These are phyloP conservation scores for Gossypium australe DNA, from an alignment of 345 rosid genomes.

Conservation along the genomic window DNA sequence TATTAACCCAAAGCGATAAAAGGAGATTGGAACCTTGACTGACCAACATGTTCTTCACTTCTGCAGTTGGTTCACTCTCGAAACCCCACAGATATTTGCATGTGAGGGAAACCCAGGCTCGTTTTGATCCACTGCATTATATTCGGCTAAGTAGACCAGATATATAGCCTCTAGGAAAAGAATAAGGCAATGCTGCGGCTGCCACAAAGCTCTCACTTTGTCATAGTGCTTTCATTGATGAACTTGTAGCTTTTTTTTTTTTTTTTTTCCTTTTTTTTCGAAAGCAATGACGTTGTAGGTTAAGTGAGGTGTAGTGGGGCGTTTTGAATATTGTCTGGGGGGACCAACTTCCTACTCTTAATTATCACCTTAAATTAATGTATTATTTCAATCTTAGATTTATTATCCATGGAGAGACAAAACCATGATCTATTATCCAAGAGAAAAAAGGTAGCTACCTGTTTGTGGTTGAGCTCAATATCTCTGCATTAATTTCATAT, in stretches of 20 bases:
- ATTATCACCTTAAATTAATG: neutral
- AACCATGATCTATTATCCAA: neutral
- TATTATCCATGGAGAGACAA: neutral
- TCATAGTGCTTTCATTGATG: slow-evolving; percentile 2
- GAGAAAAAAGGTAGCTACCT: neutral
- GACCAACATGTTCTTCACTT: neutral
- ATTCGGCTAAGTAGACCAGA: neutral
- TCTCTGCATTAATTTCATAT: slow-evolving; percentile 1
- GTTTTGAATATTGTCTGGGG: neutral
- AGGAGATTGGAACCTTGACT: neutral
- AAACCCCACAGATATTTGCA: too few species aligned
- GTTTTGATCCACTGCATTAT: neutral
- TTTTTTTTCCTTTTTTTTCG: too few species aligned
- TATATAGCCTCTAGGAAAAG: neutral
- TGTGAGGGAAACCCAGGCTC: neutral
- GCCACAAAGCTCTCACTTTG: neutral
- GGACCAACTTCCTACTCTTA: neutral
- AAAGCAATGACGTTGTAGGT: neutral
- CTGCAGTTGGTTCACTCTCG: too few species aligned
- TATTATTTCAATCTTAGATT: neutral
- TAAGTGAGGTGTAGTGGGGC: neutral
- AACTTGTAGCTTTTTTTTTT: neutral
- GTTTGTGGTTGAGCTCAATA: slow-evolving; percentile 6
- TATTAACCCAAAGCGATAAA: neutral
- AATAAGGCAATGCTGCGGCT: neutral